These are phyloP conservation scores for Castanospermum australe DNA, from an alignment of 306 rosid genomes.

Conservation along the genomic window DNA sequence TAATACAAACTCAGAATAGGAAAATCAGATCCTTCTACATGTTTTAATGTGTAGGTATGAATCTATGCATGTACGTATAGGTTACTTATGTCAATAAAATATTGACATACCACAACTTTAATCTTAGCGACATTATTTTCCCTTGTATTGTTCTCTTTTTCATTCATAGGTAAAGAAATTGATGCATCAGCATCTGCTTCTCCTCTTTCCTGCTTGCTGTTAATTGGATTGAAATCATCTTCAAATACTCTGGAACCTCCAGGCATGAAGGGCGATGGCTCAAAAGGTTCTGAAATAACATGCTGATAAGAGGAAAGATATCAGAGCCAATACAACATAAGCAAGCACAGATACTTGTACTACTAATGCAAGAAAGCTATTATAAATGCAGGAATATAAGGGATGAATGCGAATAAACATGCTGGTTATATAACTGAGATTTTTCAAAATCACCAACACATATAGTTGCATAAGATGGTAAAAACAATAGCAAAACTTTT, in stretches of 20 bases:
- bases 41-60: neutral
- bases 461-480: constrained; percentile 4
- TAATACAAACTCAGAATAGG: neutral
- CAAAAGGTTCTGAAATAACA: constrained; percentile 83
- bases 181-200: constrained; percentile 58
- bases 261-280: constrained; percentile 90
- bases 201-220: constrained; percentile 56
- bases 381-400: neutral
- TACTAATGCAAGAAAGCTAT: neutral
- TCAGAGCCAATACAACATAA: constrained; percentile 25
- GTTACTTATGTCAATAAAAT: neutral
- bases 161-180: constrained; percentile 48
- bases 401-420: constrained; percentile 5
- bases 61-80: neutral
- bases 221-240: constrained; percentile 53
- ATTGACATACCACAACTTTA: constrained; percentile 93
- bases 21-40: constrained; percentile 10
- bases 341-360: neutral
- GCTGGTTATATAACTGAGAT: neutral
- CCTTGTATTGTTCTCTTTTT: constrained; percentile 61
- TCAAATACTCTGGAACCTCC: constrained; percentile 65
- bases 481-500: neutral
- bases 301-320: constrained; percentile 57
- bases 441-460: neutral
- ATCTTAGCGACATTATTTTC: constrained; percentile 92